A percentile compares a stretch with the other conserved stretches of the same genome.
phyloP scores from a whole-genome alignment of 345 rosid species.

The Erysimum cheiranthoides region DNA sequence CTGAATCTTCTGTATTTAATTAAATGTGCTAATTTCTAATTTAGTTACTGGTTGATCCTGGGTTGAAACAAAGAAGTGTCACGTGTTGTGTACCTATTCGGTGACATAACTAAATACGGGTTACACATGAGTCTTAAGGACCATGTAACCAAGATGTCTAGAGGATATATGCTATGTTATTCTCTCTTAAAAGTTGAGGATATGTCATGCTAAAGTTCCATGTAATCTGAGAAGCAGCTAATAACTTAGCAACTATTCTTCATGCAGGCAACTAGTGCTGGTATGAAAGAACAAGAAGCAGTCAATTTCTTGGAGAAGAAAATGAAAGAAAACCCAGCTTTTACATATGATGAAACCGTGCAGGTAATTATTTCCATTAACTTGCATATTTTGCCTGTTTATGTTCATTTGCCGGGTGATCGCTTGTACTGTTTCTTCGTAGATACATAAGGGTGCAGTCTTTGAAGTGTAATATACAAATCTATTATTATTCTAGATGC shows the following conservation, averaged over 20 bases:
- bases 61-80: not conserved
- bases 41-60: not conserved
- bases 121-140: not conserved
- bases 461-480: not conserved
- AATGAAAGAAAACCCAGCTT: conserved; percentile 88
- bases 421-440: not conserved
- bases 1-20: too few relatives aligned
- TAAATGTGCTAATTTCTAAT: not conserved
- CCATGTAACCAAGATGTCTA: conserved; percentile 1
- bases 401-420: not conserved
- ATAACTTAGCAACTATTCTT: not conserved
- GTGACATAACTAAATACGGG: not conserved
- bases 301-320: conserved; percentile 97
- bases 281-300: conserved; percentile 96
- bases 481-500: not conserved
- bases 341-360: conserved; percentile 87
- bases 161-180: not conserved
- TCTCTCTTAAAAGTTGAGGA: not conserved
- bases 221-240: not conserved
- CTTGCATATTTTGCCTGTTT: not conserved
- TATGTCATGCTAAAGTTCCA: not conserved
- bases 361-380: conserved; percentile 58
- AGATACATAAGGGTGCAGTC: not conserved
- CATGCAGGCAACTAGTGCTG: conserved; percentile 94
- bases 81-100: not conserved